phyloP scores from a whole-genome alignment of 2,329 filamentous ascomycete genomes.

The Neoarthrinium moseri region DNA sequence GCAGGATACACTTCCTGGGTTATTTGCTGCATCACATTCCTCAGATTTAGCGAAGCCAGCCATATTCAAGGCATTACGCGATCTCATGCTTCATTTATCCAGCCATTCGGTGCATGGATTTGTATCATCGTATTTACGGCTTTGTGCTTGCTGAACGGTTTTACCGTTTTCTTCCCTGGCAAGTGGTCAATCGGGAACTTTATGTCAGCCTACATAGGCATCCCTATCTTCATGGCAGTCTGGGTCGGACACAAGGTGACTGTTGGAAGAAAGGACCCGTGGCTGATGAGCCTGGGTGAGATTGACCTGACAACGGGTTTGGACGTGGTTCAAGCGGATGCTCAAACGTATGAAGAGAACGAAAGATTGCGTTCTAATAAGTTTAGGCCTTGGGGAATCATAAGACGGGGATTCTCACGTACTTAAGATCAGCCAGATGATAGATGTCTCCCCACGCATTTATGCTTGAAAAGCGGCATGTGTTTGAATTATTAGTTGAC shows the following conservation, averaged over 20 bases:
- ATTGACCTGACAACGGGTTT: not conserved
- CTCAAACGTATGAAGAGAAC: not conserved
- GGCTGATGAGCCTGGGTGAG: not conserved
- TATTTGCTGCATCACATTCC: constrained; percentile 65
- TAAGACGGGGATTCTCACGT: not conserved
- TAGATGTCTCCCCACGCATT: too few relatives aligned
- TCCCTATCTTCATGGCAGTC: constrained; percentile 64
- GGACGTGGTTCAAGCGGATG: constrained; percentile 1
- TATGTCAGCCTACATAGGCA: constrained; percentile 67
- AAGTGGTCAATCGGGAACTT: constrained; percentile 48
- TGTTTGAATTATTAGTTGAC: not conserved
- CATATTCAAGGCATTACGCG: constrained; percentile 63
- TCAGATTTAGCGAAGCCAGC: constrained; percentile 67
- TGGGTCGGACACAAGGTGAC: constrained; percentile 65
- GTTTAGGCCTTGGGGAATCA: not conserved
- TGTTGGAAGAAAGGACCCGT: not conserved
- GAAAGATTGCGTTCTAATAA: not conserved
- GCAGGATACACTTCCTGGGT: constrained; percentile 70
- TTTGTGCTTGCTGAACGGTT: constrained; percentile 71
- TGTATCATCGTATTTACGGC: constrained; percentile 59
- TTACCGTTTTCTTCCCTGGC: constrained; percentile 66
- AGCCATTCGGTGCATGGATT: constrained; percentile 68
- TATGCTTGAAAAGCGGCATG: not conserved
- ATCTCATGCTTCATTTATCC: constrained; percentile 63
- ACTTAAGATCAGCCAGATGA: too few relatives aligned